A percentile compares a stretch with the other conserved stretches of the same genome.
Evolutionary conservation across 192 early-diverging fungal genomes (phyloP).

Genomic region (Globomyces pollinis-pini): DNA sequence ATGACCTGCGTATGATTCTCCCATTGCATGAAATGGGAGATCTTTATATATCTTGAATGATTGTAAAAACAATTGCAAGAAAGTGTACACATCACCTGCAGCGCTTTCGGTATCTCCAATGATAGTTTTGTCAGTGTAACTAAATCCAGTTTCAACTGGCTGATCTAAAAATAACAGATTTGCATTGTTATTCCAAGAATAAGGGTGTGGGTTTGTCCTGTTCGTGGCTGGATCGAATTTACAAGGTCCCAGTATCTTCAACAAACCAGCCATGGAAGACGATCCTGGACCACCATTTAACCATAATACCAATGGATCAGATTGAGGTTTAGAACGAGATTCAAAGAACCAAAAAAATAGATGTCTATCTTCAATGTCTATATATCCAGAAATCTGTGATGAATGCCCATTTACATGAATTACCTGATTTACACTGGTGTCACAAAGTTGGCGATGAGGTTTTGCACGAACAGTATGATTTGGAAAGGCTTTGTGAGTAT

Average conservation of each 20-base stretch:
- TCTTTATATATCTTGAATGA: not conserved
- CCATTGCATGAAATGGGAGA: not conserved
- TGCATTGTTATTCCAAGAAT: not conserved
- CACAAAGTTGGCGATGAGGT: too few relatives aligned
- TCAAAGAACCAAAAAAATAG: not conserved
- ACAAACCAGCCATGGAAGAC: slow-evolving; percentile 23
- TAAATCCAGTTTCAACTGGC: slow-evolving; percentile 23
- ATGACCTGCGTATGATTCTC: slow-evolving; percentile 1
- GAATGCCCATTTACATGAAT: too few relatives aligned
- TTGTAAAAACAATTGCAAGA: not conserved
- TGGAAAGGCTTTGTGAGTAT: too few relatives aligned
- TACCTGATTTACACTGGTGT: too few relatives aligned
- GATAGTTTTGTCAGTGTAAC: not conserved
- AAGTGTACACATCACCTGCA: not conserved
- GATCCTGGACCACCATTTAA: slow-evolving; percentile 34
- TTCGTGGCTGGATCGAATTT: slow-evolving; percentile 2
- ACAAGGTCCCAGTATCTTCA: slow-evolving; percentile 17
- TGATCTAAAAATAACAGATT: slow-evolving; percentile 14
- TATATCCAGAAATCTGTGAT: not conserved
- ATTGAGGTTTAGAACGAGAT: not conserved
- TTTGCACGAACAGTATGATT: too few relatives aligned
- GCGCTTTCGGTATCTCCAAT: not conserved
- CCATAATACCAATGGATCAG: slow-evolving; percentile 14
- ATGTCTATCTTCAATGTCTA: not conserved
- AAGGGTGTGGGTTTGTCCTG: not conserved